Conservation (phyloP, 2,329 filamentous ascomycete species). For the Aureobasidium subglaciale region DNA sequence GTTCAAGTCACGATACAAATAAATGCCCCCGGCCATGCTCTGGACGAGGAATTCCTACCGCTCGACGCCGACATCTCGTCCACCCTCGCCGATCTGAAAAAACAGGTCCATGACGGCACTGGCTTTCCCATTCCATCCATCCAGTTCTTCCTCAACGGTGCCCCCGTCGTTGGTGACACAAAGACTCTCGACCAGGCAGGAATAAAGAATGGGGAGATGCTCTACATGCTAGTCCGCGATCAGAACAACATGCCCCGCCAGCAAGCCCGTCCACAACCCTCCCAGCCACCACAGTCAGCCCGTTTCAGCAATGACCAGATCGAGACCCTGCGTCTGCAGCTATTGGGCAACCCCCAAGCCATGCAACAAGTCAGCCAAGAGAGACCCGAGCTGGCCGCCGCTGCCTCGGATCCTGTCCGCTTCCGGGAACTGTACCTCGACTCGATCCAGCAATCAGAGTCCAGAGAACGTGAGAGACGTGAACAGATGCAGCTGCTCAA, state of each 20-base stretch:
- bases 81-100: conserved; percentile 78
- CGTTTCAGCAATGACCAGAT: conserved; percentile 41
- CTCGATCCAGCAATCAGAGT: conserved; percentile 62
- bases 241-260: conserved; percentile 42
- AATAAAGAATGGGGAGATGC: conserved; percentile 84
- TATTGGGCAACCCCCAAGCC: conserved; percentile 70
- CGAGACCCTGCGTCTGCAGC: conserved; percentile 75
- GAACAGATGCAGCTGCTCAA: conserved; percentile 80
- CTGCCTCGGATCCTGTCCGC: conserved; percentile 64
- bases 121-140: conserved; percentile 65
- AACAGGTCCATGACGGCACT: conserved; percentile 78
- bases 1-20: conserved; percentile 76
- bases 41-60: conserved; percentile 68
- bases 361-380: conserved; percentile 63
- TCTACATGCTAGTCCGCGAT: conserved; percentile 67
- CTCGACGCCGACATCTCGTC: conserved; percentile 78
- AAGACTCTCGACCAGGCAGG: conserved; percentile 76
- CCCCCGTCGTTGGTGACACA: conserved; percentile 65
- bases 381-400: conserved; percentile 69
- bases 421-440: conserved; percentile 68
- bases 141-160: conserved; percentile 85
- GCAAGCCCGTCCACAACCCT: conserved; percentile 27
- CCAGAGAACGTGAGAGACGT: conserved; percentile 68
- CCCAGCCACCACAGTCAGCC: conserved; percentile 15
- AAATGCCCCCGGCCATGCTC: conserved; percentile 60